Conservation (phyloP, 208 protist genomes). For the Crithidia fasciculata region DNA sequence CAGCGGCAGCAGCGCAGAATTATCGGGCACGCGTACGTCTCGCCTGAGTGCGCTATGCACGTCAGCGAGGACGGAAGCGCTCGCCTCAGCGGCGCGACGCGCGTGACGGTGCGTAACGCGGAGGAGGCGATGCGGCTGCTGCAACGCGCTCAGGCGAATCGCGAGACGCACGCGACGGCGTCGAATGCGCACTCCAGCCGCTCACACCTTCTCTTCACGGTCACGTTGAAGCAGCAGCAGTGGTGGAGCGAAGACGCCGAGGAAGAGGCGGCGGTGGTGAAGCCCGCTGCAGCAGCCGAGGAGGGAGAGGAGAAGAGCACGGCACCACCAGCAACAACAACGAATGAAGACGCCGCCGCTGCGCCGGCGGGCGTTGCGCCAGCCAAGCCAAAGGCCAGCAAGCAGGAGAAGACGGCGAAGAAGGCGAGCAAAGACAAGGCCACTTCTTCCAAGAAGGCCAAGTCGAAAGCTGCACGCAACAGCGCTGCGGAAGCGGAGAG, state of each 20-base stretch:
- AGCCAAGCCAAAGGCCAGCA: background rate
- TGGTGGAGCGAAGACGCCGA: slow-evolving; percentile 3
- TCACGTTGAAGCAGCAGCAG: slow-evolving; percentile 23
- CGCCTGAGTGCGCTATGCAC: slow-evolving; percentile 3
- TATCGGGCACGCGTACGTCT: background rate
- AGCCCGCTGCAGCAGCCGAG: background rate
- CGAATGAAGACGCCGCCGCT: background rate
- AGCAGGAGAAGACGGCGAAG: background rate
- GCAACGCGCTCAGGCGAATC: slow-evolving; percentile 1
- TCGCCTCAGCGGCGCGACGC: background rate
- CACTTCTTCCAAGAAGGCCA: background rate
- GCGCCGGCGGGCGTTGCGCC: background rate
- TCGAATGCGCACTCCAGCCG: slow-evolving; percentile 12
- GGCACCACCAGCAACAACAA: background rate
- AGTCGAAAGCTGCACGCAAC: background rate
- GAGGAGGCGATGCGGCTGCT: slow-evolving; percentile 10
- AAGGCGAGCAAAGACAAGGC: background rate
- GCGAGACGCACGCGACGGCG: slow-evolving; percentile 3
- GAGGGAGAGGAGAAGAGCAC: slow-evolving; percentile 4
- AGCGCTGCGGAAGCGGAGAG: too few relatives aligned
- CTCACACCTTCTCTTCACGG: slow-evolving; percentile 13
- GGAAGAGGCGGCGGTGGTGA: background rate
- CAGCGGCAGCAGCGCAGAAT: slow-evolving; percentile 3
- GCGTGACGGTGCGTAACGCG: background rate
- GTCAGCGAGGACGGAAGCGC: slow-evolving; percentile 6